A percentile compares a stretch with the other conserved stretches of the same genome.
These are phyloP conservation scores for Tricholoma hemisulphureum DNA, from an alignment of 768 basidiomycete species.

Conservation along the genomic window DNA sequence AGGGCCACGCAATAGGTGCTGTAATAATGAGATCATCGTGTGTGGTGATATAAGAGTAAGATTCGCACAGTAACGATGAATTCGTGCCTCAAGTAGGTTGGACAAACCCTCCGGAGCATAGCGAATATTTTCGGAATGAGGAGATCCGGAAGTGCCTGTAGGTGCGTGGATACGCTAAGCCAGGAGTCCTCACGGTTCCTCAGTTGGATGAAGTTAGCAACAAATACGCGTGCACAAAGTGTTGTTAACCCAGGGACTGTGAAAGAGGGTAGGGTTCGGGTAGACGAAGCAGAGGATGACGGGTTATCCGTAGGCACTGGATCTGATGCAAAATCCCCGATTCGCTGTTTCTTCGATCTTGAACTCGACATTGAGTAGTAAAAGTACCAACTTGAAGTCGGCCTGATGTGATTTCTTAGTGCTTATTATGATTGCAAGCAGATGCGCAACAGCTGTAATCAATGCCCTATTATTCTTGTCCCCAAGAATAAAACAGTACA, in stretches of 20 bases:
- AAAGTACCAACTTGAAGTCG: no score
- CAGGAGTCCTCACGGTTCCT: slow-evolving; percentile 38
- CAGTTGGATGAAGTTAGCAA: slow-evolving; percentile 40
- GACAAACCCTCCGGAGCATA: slow-evolving; percentile 47
- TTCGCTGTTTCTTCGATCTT: slow-evolving; percentile 12
- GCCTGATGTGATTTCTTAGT: no score
- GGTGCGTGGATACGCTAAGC: slow-evolving; percentile 36
- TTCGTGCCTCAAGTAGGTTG: slow-evolving; percentile 50
- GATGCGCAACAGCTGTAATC: no score
- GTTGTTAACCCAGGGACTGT: slow-evolving; percentile 45
- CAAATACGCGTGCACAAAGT: slow-evolving; percentile 54
- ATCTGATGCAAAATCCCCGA: slow-evolving; percentile 21
- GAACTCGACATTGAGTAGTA: slow-evolving; percentile 9
- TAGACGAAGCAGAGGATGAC: slow-evolving; percentile 53
- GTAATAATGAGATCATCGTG: neutral
- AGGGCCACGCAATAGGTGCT: slow-evolving; percentile 62
- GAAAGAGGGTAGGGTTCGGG: slow-evolving; percentile 33
- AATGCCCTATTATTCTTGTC: no score
- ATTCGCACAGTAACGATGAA: slow-evolving; percentile 53
- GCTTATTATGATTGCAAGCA: neutral
- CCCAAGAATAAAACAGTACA: slow-evolving; percentile 7
- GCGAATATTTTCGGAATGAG: slow-evolving; percentile 51
- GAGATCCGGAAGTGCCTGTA: slow-evolving; percentile 52
- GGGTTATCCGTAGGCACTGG: slow-evolving; percentile 46
- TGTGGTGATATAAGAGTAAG: neutral